These are phyloP conservation scores for Mucor circinelloides DNA, from an alignment of 371 early-diverging fungal species.

Conservation along the genomic window DNA sequence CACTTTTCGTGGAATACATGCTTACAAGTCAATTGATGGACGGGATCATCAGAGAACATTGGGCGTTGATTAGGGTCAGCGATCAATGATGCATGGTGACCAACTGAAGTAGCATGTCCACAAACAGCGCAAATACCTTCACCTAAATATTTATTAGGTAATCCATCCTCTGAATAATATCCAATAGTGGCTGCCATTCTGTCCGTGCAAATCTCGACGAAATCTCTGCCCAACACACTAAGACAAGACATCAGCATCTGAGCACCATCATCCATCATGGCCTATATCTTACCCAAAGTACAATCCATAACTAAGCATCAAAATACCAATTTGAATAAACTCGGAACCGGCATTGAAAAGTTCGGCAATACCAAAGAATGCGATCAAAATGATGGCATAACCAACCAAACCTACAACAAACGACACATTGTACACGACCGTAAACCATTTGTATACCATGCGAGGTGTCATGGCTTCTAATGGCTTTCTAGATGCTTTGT, in stretches of 20 bases:
- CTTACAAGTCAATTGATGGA: slow-evolving; percentile 74
- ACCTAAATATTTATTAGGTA: slow-evolving; percentile 71
- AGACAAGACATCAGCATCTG: neutral
- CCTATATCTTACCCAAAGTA: slow-evolving; percentile 66
- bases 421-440: slow-evolving; percentile 63
- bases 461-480: slow-evolving; percentile 71
- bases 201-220: slow-evolving; percentile 83
- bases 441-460: slow-evolving; percentile 74
- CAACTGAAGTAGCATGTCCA: slow-evolving; percentile 54
- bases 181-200: slow-evolving; percentile 85
- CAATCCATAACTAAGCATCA: slow-evolving; percentile 64
- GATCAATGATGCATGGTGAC: slow-evolving; percentile 11
- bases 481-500: slow-evolving; percentile 63
- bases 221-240: slow-evolving; percentile 79
- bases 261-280: no score
- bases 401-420: slow-evolving; percentile 68
- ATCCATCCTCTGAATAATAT: slow-evolving; percentile 70
- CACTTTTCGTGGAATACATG: slow-evolving; percentile 91
- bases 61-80: slow-evolving; percentile 29
- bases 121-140: slow-evolving; percentile 85
- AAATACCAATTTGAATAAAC: slow-evolving; percentile 51
- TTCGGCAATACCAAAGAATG: slow-evolving; percentile 61
- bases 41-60: slow-evolving; percentile 47
- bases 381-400: slow-evolving; percentile 57
- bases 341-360: slow-evolving; percentile 43